Conservation (phyloP, 306 rosid species). For the Begonia fuchsioides region DNA sequence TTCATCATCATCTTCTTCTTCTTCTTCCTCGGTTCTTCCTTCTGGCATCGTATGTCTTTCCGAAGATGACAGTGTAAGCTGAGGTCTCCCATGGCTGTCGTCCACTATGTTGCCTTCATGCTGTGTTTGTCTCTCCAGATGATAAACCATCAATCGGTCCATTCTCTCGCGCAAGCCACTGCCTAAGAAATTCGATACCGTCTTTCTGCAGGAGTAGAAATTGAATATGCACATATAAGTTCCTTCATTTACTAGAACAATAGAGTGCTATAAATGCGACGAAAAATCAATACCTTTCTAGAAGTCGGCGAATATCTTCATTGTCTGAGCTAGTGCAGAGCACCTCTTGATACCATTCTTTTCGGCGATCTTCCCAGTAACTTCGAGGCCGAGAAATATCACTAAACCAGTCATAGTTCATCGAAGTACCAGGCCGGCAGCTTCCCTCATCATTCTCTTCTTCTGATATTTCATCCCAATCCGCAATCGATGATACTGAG, state of each 20-base stretch:
- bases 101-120: slow-evolving; percentile 11
- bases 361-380: slow-evolving; percentile 74
- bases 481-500: slow-evolving; percentile 10
- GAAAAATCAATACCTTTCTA: slow-evolving; percentile 41
- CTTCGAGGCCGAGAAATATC: slow-evolving; percentile 77
- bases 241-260: too few species aligned
- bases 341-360: slow-evolving; percentile 77
- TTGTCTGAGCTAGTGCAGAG: slow-evolving; percentile 42
- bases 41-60: neutral
- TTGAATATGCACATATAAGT: too few species aligned
- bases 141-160: slow-evolving; percentile 58
- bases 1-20: too few species aligned
- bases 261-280: too few species aligned
- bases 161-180: slow-evolving; percentile 56
- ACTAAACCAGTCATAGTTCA: slow-evolving; percentile 51
- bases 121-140: slow-evolving; percentile 31
- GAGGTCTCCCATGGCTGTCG: slow-evolving; percentile 5
- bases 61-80: slow-evolving; percentile 8
- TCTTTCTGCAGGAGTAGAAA: slow-evolving; percentile 34
- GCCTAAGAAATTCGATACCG: slow-evolving; percentile 63
- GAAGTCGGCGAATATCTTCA: slow-evolving; percentile 52
- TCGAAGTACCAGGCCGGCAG: neutral
- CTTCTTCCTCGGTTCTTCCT: neutral
- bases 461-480: slow-evolving; percentile 24
- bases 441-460: slow-evolving; percentile 13